These are phyloP conservation scores for Mallotus repandus DNA, from an alignment of 441 rosid genomes.

Conservation along the genomic window DNA sequence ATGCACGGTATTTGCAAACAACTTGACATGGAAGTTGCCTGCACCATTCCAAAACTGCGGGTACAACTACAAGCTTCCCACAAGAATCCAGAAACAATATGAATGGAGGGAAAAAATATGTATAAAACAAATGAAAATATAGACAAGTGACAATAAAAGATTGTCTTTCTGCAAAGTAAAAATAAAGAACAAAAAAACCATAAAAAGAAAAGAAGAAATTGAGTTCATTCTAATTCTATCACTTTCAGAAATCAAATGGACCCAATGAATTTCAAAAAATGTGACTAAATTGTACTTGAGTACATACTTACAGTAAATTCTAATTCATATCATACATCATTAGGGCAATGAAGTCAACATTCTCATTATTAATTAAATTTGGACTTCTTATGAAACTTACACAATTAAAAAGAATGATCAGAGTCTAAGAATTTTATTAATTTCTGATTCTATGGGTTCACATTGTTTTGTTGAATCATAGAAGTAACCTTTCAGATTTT, in stretches of 20 bases:
- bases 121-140: too few relatives aligned
- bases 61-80: not conserved
- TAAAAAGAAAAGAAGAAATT: not conserved
- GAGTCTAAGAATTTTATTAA: too few relatives aligned
- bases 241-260: not conserved
- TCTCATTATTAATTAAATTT: not conserved
- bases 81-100: not conserved
- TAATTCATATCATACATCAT: too few relatives aligned
- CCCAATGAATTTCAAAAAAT: not conserved
- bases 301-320: too few relatives aligned
- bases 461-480: not conserved
- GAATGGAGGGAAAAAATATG: not conserved
- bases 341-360: not conserved
- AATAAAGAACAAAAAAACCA: not conserved
- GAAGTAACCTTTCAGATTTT: too few relatives aligned
- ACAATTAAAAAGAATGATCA: too few relatives aligned
- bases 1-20: too few relatives aligned
- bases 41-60: not conserved
- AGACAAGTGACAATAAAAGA: not conserved
- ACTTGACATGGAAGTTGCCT: not conserved
- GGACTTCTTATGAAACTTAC: not conserved
- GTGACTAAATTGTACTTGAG: not conserved
- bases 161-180: not conserved
- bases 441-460: not conserved
- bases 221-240: not conserved